Conservation (phyloP, 2,329 filamentous ascomycete genomes). For the Clonostachys byssicola region DNA sequence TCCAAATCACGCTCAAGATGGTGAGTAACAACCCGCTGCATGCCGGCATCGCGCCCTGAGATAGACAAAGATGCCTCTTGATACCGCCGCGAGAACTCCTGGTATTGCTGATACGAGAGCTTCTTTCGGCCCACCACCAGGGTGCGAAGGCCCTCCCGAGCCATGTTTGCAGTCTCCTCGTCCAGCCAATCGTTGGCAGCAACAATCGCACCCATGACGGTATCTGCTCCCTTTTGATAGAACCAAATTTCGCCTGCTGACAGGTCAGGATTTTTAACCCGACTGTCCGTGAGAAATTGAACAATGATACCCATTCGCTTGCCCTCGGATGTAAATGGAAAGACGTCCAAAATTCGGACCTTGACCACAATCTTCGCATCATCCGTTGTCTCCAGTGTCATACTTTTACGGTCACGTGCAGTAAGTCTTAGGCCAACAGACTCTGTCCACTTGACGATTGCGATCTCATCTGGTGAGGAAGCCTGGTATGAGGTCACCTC, state of each 20-base stretch:
- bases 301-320: constrained; percentile 98
- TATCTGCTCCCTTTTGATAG: constrained; percentile 97
- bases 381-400: constrained; percentile 74
- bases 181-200: constrained; percentile 97
- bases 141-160: constrained; percentile 88
- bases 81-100: constrained; percentile 71
- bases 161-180: constrained; percentile 99
- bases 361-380: constrained; percentile 73
- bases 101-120: constrained; percentile 73
- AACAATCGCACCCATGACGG: constrained; percentile 95
- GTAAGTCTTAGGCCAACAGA: constrained; percentile 81
- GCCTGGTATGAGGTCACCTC: constrained; percentile 86
- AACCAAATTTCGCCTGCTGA: constrained; percentile 87
- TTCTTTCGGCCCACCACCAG: constrained; percentile 92
- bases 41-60: constrained; percentile 72
- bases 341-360: constrained; percentile 87
- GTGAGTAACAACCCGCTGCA: constrained; percentile 75
- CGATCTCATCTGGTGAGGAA: constrained; percentile 96
- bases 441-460: constrained; percentile 94
- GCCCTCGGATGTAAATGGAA: constrained; percentile 95
- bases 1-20: constrained; percentile 87
- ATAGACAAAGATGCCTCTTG: constrained; percentile 79
- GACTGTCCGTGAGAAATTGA: constrained; percentile 63
- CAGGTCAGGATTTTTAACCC: constrained; percentile 42
- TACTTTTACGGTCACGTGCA: constrained; percentile 81